Evolutionary conservation across 345 rosid genomes (phyloP).

Genomic region (Syzygium grande): DNA sequence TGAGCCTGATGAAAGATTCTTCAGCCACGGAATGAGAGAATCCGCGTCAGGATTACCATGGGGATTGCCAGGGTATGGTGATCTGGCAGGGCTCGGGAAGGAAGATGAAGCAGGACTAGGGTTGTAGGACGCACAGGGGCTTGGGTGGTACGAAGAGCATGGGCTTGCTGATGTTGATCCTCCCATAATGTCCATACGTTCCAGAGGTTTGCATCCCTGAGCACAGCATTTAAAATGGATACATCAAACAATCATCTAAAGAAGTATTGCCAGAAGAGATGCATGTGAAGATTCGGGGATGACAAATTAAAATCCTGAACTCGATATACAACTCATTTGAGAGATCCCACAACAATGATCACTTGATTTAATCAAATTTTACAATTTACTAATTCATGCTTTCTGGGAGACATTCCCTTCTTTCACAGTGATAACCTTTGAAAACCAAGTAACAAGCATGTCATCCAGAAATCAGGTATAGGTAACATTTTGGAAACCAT

Average conservation of each 20-base stretch:
- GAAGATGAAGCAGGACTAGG: conserved; percentile 79
- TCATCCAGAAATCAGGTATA: background rate
- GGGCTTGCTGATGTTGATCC: conserved; percentile 95
- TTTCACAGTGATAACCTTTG: background rate
- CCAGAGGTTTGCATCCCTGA: conserved; percentile 88
- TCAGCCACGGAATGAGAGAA: conserved; percentile 96
- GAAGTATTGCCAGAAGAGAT: background rate
- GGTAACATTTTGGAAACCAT: background rate
- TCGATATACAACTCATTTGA: background rate
- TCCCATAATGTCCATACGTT: conserved; percentile 68
- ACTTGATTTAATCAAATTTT: background rate
- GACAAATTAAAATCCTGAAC: background rate
- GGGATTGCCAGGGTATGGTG: conserved; percentile 24
- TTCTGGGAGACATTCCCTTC: background rate
- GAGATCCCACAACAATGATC: background rate
- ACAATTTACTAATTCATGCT: background rate
- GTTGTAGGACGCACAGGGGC: conserved; percentile 83
- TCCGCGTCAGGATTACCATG: conserved; percentile 61
- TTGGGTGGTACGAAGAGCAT: conserved; percentile 86
- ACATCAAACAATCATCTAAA: background rate
- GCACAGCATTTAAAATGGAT: background rate
- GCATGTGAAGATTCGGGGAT: background rate
- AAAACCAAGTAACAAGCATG: background rate
- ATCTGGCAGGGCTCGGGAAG: conserved; percentile 46
- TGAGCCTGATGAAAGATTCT: conserved; percentile 69